phyloP scores from a whole-genome alignment of 1,139 yeast genomes.

The Hansenula sp. region DNA sequence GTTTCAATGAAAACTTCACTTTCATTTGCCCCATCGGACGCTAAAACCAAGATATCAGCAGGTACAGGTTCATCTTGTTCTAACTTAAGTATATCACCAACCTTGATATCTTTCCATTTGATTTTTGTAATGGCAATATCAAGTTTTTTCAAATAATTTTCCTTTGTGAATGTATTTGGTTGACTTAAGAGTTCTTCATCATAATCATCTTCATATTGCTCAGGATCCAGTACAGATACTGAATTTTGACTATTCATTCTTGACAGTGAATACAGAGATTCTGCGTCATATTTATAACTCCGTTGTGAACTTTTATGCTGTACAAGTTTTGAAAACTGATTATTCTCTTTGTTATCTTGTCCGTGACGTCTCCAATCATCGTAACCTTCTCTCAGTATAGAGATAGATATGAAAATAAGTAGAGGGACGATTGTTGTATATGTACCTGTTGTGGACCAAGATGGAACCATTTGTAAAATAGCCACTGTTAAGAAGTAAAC shows the following conservation, averaged over 20 bases:
- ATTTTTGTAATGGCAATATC: conserved; percentile 33
- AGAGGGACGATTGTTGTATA: conserved; percentile 91
- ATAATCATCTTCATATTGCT: conserved; percentile 9
- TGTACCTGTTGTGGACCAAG: conserved; percentile 98
- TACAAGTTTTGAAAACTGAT: conserved; percentile 39
- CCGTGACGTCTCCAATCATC: conserved; percentile 89
- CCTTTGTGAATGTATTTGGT: conserved; percentile 21
- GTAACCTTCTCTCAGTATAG: conserved; percentile 88
- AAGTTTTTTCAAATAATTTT: conserved; percentile 27
- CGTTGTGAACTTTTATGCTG: conserved; percentile 13
- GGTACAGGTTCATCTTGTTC: conserved; percentile 89
- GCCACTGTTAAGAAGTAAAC: conserved; percentile 83
- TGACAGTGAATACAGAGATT: conserved; percentile 18
- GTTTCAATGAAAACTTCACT: conserved; percentile 87
- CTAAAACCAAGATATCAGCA: conserved; percentile 74
- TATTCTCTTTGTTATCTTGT: conserved; percentile 83
- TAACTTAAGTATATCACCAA: conserved; percentile 77
- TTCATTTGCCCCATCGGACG: conserved; percentile 55
- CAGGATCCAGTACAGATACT: conserved; percentile 14
- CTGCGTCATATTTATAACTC: conserved; percentile 1
- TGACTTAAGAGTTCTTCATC: conserved; percentile 15
- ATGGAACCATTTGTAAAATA: conserved; percentile 90
- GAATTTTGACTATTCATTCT: conserved; percentile 14
- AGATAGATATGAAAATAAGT: conserved; percentile 79
- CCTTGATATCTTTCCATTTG: conserved; percentile 73